Evolutionary conservation across 2,329 filamentous ascomycete species (phyloP), one percentile per base, ranked within the genome.

Genomic region (Leptographium wingfieldii): DNA sequence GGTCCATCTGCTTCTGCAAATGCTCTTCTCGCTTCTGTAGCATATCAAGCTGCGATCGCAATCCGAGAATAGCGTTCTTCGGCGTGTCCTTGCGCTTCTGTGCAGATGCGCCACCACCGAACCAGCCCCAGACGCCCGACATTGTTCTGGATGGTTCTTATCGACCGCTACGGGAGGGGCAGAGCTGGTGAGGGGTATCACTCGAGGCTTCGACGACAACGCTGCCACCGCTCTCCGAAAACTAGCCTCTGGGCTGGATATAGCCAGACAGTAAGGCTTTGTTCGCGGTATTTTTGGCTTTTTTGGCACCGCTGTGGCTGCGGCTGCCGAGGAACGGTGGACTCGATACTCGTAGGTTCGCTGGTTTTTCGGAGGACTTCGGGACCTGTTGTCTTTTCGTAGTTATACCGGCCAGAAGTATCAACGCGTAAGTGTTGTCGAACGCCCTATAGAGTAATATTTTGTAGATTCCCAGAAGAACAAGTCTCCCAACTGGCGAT

Each of bases 11-110:
- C 64, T 82, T 88, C 73, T 94, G 87, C 63, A 97, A 76, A 71
- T 97, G 90, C 73, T 84, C 88, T 79, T 97, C 92, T 62, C 92
- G 83, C 81, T 99, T 99, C 76, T 95, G 90, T 70, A 99, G 81
- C 92, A 97, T 97, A 68, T 96, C 92, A 53, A 97, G 81, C 77
- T 96, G 92, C 69, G 87, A 82, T 67, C 94, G 85, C 69, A 99
- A 78, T 62, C 83, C 83, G 60, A 99, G 80, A 69, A 99, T 99
- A 67, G 94, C 94, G 78, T 96, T 94, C 82, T 99, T 99, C 61
- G 94, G 90, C 62, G 85, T 87, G 76, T 96, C 90, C 78, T 95
- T 96, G 77, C 86, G 86, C 80, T 90, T 90, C 76, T 91, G 86
- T 67, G 86, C 85, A 68, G 83, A 46, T 16, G 6, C 82, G 66